Conservation (phyloP, 805 yeast genomes). For the Wickerhamiella domercqiae region DNA sequence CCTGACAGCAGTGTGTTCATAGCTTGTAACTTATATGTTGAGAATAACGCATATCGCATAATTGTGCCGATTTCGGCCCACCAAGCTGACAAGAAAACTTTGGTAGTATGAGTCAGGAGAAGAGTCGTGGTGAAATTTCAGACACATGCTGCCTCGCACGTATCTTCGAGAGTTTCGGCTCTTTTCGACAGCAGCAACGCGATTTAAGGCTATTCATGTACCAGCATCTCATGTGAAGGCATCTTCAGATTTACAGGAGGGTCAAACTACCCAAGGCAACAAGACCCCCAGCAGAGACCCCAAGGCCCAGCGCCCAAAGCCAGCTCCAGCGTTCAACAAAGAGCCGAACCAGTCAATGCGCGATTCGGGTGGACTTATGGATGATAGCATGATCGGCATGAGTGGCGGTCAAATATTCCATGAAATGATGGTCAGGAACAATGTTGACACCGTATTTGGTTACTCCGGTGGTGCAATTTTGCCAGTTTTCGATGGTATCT, state of each 20-base stretch:
- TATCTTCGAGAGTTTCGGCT: background rate
- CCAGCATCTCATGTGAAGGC: no score
- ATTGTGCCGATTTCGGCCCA: no score
- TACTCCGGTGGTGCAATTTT: constrained; percentile 98
- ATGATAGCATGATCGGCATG: constrained; percentile 77
- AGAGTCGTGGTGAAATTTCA: no score
- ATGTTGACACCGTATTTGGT: constrained; percentile 91
- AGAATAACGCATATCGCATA: no score
- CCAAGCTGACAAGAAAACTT: no score
- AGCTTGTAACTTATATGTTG: no score
- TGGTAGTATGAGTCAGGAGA: no score
- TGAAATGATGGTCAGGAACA: constrained; percentile 95
- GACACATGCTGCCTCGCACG: no score
- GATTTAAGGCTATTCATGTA: background rate
- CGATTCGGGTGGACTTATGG: constrained; percentile 19
- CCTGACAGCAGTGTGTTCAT: no score
- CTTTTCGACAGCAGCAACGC: background rate
- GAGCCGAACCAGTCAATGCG: constrained; percentile 7
- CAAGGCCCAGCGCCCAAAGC: constrained; percentile 20
- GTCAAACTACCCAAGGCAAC: background rate
- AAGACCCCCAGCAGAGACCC: constrained; percentile 1
- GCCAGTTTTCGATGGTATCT: constrained; percentile 95
- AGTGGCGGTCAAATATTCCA: constrained; percentile 99
- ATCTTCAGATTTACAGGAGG: no score
- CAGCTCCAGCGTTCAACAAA: constrained; percentile 25